phyloP scores from a whole-genome alignment of 108 stramenopile species.

The Hondaea fermentalgiana region DNA sequence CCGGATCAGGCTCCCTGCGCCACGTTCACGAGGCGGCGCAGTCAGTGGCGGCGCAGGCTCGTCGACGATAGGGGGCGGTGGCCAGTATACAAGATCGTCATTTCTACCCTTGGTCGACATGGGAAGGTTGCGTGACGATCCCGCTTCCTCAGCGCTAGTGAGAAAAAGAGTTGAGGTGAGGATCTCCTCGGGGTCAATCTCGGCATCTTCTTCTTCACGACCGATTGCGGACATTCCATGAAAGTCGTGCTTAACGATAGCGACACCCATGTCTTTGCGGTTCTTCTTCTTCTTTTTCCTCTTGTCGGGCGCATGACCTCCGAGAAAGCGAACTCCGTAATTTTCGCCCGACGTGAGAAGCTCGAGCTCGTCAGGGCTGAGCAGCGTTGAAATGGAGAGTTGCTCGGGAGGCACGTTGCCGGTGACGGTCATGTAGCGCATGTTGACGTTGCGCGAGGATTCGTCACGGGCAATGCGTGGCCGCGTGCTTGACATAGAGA shows the following conservation, averaged over 20 bases:
- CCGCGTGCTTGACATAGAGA: not conserved
- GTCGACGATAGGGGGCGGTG: not conserved
- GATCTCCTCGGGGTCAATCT: not conserved
- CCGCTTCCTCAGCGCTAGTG: not conserved
- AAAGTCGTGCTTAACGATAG: not conserved
- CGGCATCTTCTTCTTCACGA: not conserved
- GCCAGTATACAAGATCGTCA: not conserved
- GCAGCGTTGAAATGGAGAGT: not conserved
- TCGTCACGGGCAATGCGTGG: not conserved
- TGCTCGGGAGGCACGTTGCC: not conserved
- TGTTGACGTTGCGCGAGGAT: not conserved
- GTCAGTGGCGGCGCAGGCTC: not conserved
- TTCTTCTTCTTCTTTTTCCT: not conserved
- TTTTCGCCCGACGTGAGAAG: not conserved
- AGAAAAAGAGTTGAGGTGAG: not conserved
- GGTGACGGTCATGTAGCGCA: not conserved
- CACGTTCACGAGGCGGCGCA: not conserved
- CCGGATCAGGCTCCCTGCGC: not conserved
- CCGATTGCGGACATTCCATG: not conserved
- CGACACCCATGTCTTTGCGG: not conserved
- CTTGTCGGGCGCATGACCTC: not conserved
- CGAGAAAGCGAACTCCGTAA: not conserved
- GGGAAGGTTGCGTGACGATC: not conserved
- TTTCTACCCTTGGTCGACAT: not conserved
- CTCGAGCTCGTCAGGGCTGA: not conserved